A percentile compares a stretch with the other conserved stretches of the same genome.
These are phyloP conservation scores for Lasiosphaeriaceae sp. DNA, from an alignment of 495 filamentous ascomycete genomes.

Conservation along the genomic window DNA sequence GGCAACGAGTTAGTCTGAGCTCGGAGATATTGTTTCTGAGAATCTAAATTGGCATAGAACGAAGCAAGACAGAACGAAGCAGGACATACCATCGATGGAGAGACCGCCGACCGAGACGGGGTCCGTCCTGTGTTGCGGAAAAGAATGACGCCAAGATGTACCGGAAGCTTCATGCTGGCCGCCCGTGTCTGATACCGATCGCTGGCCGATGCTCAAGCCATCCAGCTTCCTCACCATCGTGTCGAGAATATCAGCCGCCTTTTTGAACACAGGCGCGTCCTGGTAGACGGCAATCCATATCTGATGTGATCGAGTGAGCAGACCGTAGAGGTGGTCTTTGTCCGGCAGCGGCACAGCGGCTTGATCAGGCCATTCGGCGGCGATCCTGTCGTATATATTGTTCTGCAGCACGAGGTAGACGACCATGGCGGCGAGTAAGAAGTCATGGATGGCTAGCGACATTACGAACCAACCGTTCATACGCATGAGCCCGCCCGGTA, in stretches of 20 bases:
- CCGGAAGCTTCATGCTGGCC: too few relatives aligned
- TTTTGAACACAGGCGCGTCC: conserved; percentile 15
- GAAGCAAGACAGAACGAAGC: background rate
- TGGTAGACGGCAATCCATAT: conserved; percentile 26
- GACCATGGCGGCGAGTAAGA: conserved; percentile 46
- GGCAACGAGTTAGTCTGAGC: background rate
- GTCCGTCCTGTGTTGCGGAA: background rate
- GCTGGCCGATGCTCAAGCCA: background rate
- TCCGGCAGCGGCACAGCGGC: conserved; percentile 14
- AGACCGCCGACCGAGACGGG: background rate
- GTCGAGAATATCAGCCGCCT: conserved; percentile 19
- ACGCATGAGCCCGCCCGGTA: conserved; percentile 36
- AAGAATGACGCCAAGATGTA: background rate
- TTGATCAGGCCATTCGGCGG: conserved; percentile 20
- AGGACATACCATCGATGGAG: background rate
- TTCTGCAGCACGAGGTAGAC: conserved; percentile 40
- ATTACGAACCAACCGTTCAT: conserved; percentile 42
- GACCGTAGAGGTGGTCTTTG: conserved; percentile 24
- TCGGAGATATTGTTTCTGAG: too few relatives aligned
- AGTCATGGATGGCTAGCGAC: conserved; percentile 42
- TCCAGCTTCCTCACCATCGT: conserved; percentile 21
- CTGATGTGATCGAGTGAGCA: conserved; percentile 25
- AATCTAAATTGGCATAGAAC: too few relatives aligned
- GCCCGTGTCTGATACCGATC: background rate
- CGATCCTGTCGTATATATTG: conserved; percentile 23